phyloP scores from a whole-genome alignment of 2,329 filamentous ascomycete genomes.

The Beauveria sp. region DNA sequence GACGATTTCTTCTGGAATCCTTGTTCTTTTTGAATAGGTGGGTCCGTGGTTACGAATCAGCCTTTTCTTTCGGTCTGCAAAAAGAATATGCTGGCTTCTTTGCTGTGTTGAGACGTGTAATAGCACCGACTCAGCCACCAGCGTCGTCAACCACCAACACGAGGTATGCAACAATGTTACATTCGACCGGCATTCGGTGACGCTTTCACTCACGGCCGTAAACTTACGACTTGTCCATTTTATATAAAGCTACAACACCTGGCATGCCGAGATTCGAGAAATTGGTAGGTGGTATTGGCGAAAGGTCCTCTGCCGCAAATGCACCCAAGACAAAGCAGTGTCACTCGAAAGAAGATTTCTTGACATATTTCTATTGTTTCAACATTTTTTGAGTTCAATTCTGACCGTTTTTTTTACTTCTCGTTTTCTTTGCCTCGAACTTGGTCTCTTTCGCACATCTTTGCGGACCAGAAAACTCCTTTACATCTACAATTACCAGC shows the following conservation, averaged over 20 bases:
- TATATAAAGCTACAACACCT: not conserved
- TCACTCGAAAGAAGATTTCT: too few species aligned
- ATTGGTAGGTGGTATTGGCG: too few species aligned
- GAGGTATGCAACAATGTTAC: not conserved
- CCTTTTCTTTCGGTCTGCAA: not conserved
- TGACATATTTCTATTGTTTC: too few species aligned
- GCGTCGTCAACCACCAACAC: not conserved
- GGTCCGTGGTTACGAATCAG: not conserved
- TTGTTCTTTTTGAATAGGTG: not conserved
- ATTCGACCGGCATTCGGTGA: slow-evolving; percentile 2
- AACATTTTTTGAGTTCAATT: too few species aligned
- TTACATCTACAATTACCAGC: not conserved
- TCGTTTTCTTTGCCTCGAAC: not conserved
- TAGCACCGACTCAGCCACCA: slow-evolving; percentile 1
- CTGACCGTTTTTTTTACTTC: not conserved
- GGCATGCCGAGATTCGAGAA: not conserved
- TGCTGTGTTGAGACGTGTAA: not conserved
- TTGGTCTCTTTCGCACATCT: too few species aligned
- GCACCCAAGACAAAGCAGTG: too few species aligned
- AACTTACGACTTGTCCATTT: not conserved
- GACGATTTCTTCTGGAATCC: slow-evolving; percentile 1
- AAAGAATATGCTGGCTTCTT: not conserved
- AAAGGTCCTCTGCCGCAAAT: too few species aligned
- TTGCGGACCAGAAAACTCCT: not conserved
- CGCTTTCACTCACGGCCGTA: not conserved